These are phyloP conservation scores for Synchytrium microbalum DNA, from an alignment of 371 early-diverging fungal species.

Conservation along the genomic window DNA sequence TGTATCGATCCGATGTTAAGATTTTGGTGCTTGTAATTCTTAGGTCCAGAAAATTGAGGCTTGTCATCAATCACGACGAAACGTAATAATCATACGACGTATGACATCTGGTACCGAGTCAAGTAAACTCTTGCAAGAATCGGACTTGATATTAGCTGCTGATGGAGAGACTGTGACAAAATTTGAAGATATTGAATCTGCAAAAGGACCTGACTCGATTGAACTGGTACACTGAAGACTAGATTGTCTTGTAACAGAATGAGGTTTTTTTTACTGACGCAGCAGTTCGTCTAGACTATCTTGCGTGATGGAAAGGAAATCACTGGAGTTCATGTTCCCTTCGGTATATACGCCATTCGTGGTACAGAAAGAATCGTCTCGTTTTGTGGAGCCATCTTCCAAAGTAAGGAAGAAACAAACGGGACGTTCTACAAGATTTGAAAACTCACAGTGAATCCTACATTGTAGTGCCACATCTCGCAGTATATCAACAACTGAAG, in stretches of 20 bases:
- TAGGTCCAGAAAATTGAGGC: constrained; percentile 26
- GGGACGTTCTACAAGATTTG: background rate
- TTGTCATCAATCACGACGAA: constrained; percentile 23
- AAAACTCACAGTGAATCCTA: constrained; percentile 2
- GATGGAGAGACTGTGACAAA: constrained; percentile 9
- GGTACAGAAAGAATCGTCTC: constrained; percentile 52
- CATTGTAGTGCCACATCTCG: constrained; percentile 61
- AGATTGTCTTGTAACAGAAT: constrained; percentile 21
- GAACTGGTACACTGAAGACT: constrained; percentile 14
- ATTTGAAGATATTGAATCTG: background rate
- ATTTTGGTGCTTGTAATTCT: background rate
- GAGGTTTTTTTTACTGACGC: constrained; percentile 31
- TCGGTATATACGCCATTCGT: constrained; percentile 37
- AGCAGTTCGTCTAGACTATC: constrained; percentile 36
- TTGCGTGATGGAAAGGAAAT: constrained; percentile 58
- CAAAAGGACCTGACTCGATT: background rate
- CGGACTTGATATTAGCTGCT: constrained; percentile 11
- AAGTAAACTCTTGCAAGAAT: background rate
- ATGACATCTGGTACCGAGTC: constrained; percentile 19
- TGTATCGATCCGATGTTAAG: background rate
- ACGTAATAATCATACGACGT: constrained; percentile 28
- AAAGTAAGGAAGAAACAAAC: constrained; percentile 20
- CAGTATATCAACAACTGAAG: constrained; percentile 69
- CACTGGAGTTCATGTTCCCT: constrained; percentile 22
- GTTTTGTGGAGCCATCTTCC: constrained; percentile 74